phyloP scores from a whole-genome alignment of 139 green algal genomes.

The Diplosphaera chodatii region DNA sequence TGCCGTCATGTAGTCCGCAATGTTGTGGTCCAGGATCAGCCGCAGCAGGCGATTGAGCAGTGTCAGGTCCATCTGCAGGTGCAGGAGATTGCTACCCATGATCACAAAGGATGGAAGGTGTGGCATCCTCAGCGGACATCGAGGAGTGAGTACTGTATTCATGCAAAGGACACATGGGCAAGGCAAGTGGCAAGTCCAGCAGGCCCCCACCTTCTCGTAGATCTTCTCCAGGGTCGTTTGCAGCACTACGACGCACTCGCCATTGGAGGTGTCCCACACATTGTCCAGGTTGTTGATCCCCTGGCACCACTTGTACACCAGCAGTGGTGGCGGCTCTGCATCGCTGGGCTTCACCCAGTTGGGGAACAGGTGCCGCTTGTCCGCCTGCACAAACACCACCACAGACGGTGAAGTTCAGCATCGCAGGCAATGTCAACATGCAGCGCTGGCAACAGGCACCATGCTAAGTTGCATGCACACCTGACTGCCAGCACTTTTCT shows the following conservation, averaged over 20 bases:
- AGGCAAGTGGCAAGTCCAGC: not conserved
- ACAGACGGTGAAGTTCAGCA: no score
- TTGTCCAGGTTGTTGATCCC: slow-evolving; percentile 48
- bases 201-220: slow-evolving; percentile 92
- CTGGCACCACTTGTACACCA: slow-evolving; percentile 99
- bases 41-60: slow-evolving; percentile 85
- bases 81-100: no score
- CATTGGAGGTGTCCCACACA: slow-evolving; percentile 92
- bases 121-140: no score
- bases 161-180: no score
- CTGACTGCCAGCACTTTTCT: no score
- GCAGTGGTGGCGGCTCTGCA: slow-evolving; percentile 91
- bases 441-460: not conserved
- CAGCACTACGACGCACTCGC: slow-evolving; percentile 99
- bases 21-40: slow-evolving; percentile 97
- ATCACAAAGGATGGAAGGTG: no score
- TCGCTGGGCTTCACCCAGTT: slow-evolving; percentile 99
- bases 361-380: slow-evolving; percentile 97
- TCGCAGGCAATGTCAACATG: slow-evolving; percentile 11
- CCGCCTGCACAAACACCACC: slow-evolving; percentile 67
- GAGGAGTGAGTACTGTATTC: no score
- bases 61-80: slow-evolving; percentile 19
- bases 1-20: slow-evolving; percentile 98
- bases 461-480: no score
- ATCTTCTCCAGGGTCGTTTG: slow-evolving; percentile 92